Evolutionary conservation across 257 asterid species (phyloP).

Genomic region (Gentiana macrophylla): DNA sequence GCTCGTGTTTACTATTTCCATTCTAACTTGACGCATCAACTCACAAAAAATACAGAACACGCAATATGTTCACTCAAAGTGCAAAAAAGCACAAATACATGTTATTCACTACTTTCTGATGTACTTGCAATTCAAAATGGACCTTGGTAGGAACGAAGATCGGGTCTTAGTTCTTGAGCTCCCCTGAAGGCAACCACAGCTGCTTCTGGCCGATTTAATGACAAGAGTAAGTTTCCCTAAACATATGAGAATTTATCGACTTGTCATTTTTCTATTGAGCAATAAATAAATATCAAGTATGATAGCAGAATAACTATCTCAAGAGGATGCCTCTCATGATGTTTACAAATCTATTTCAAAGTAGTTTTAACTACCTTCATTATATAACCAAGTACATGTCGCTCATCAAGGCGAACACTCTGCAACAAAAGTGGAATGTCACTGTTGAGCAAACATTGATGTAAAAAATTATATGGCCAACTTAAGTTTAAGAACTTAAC

Average conservation of each 20-base stretch:
- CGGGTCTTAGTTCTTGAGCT: slow-evolving; percentile 95
- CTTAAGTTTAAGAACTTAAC: slow-evolving; percentile 25
- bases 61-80: too few relatives aligned
- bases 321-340: too few relatives aligned
- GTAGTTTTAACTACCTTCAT: slow-evolving; percentile 57
- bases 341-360: too few relatives aligned
- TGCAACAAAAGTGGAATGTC: slow-evolving; percentile 24
- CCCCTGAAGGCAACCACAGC: slow-evolving; percentile 74
- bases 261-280: not conserved
- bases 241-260: slow-evolving; percentile 8
- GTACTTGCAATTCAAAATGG: slow-evolving; percentile 1
- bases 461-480: slow-evolving; percentile 1
- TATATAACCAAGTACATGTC: slow-evolving; percentile 82
- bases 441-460: slow-evolving; percentile 5
- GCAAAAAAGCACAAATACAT: not conserved
- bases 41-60: too few relatives aligned
- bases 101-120: not conserved
- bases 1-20: too few relatives aligned
- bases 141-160: slow-evolving; percentile 98
- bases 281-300: not conserved
- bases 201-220: slow-evolving; percentile 84
- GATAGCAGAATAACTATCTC: not conserved
- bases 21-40: too few relatives aligned
- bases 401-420: slow-evolving; percentile 89
- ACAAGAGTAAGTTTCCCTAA: slow-evolving; percentile 81